Base-by-base conservation (phyloP, 192 early-diverging fungal genomes). In the Umbelopsis ramanniana region DNA sequence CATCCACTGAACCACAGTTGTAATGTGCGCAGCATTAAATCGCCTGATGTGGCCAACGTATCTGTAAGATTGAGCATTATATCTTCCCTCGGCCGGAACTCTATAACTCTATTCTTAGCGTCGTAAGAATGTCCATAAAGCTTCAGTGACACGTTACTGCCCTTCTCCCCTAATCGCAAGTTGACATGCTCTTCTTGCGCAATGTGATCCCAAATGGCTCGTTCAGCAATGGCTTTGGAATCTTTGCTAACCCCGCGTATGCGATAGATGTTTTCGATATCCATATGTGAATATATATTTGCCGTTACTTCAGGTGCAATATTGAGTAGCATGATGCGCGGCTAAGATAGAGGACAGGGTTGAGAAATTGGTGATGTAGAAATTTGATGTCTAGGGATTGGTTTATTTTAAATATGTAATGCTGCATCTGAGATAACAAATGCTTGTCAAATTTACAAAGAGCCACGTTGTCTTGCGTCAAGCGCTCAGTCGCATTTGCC, bases 401-500 rank as follows among this genome's bases (percentile, higher is more conserved):
- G 33, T 55, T 33, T 37, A 37, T 37, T 38, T 14, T 37, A 29
- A n/a, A n/a, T 63, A 37, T 63, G 8, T 37, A 5, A 6, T 37
- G 33, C 15, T 14, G 29, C 3, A 17, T 8, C 11, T 1, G 14
- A 29, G 26, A 12, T 54, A 29, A 29, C 29, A 22, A 9, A 52
- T 24, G 52, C 29, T 52, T 43, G 40, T 43, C 40, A 43, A 43
- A 43, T 43, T 43, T 50, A 50, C 15, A n/a, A 5, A 17, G 17
- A 50, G 48, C 15, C 48, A 50, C 48, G 48, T 57, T 63, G 2
- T 63, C 57, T 37, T 23, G n/a, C 15, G 37, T 38, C 47, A 57
- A 3, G 11, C 22, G n/a, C 48, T 21, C 74, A 82, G 70, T 90
- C 86, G 74, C 93, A 94, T 43, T 85, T 79, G 19, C 93, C 93